Base-by-base conservation (phyloP, 1,284 basidiomycete species). In the Termitomyces sp. region DNA sequence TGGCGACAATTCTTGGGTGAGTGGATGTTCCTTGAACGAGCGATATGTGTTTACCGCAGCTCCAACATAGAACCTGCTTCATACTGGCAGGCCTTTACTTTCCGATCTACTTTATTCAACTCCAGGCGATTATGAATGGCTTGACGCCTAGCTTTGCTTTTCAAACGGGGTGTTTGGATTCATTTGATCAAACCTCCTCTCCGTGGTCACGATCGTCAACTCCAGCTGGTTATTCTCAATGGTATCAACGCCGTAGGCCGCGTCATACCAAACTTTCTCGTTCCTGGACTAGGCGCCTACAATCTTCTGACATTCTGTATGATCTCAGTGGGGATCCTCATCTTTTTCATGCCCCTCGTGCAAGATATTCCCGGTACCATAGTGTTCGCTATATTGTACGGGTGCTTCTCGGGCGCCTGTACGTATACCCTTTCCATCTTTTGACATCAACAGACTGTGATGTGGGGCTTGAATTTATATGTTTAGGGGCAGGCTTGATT, bases 361-460 rank as follows among this genome's bases (percentile, higher is more conserved):
- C 64, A 67, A 24, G 68, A 69, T 31, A 65, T 68, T 1, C 66
- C 67, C 6, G 75, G 76, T 7, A 73, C 77, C 1, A 64, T 79
- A 2, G 56, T 70, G 24, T 78, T 82, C 46, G 72, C 74, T 10
- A 59, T 77, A 28, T 58, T 82, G 13, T 83, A 73, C 54, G 80
- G 81, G 0, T 68, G 81, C 54, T 79, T 82, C 59, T 74, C 73
- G 5, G 80, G 79, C 2, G 69, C 72, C 38, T 73, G 75, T 75
- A 59, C 58, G 71, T 65, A 43, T 30, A 42, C 24, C 9, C n/a
- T 45, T 45, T 17, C 21, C 28, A 49, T 28, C 15, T 17, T 6
- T 7, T 13, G 30, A 3, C 12, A 15, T 21, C 12, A 13, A 33
- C 5, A 13, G 17, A 3, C 15, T 33, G 9, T 12, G 3, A 19